Percentiles rank a stretch among this genome's conserved stretches.
Evolutionary conservation across 495 filamentous ascomycete genomes (phyloP).

Genomic region (Penicillium roqueforti): DNA sequence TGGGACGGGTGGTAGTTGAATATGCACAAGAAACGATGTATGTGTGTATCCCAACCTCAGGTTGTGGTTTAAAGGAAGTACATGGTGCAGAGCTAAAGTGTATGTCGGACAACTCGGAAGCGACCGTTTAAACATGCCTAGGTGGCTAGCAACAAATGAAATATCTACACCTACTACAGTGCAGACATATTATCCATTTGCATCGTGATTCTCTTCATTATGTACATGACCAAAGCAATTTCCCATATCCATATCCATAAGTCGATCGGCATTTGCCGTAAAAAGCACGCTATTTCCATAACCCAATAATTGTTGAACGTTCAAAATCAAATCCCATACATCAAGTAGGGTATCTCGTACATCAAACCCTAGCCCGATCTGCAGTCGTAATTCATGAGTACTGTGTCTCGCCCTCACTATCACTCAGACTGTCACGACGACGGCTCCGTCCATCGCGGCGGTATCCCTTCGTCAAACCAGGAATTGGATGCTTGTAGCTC

Average conservation of each 20-base stretch:
- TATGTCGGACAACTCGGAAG: too few species aligned
- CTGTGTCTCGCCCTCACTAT: slow-evolving; percentile 44
- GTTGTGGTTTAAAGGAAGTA: neutral
- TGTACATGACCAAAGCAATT: slow-evolving; percentile 8
- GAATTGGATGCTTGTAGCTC: slow-evolving; percentile 75
- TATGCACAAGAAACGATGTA: neutral
- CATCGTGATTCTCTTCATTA: slow-evolving; percentile 8
- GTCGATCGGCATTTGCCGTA: neutral
- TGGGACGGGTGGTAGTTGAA: neutral
- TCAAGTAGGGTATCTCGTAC: neutral
- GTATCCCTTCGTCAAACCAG: slow-evolving; percentile 58
- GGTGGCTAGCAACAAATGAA: too few species aligned
- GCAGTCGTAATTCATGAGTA: slow-evolving; percentile 19
- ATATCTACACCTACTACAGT: too few species aligned
- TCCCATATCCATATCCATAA: slow-evolving; percentile 10
- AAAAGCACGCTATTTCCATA: slow-evolving; percentile 5
- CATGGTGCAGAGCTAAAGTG: neutral
- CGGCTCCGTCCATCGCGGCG: slow-evolving; percentile 40
- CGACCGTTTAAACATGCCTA: too few species aligned
- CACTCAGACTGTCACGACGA: slow-evolving; percentile 51
- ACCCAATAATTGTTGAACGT: slow-evolving; percentile 3
- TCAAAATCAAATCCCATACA: neutral
- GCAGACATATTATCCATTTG: neutral
- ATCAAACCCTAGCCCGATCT: neutral
- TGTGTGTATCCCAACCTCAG: neutral